These are phyloP conservation scores for Escallonia herrerae DNA, from an alignment of 129 eudicot genomes.

Conservation along the genomic window DNA sequence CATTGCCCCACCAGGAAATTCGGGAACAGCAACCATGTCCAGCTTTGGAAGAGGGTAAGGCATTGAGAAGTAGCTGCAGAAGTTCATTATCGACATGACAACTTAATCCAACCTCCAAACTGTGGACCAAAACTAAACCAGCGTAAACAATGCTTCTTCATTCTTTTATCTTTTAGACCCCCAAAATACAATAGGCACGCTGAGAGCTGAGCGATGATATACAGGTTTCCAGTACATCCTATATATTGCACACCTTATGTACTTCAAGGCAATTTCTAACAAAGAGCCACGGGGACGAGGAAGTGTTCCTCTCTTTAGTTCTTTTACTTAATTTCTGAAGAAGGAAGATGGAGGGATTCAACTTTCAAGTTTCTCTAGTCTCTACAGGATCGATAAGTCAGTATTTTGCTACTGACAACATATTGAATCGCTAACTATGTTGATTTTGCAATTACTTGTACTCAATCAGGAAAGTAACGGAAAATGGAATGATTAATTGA, in stretches of 20 bases:
- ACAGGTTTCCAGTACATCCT: not conserved
- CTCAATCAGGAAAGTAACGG: too few species aligned
- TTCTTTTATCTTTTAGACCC: not conserved
- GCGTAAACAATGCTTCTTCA: not conserved
- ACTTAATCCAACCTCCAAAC: not conserved
- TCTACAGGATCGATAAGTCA: too few species aligned
- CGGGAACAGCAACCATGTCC: slow-evolving; percentile 59
- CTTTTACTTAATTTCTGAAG: too few species aligned
- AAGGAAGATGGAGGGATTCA: too few species aligned
- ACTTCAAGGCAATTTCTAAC: not conserved
- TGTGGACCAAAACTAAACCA: not conserved
- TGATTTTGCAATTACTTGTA: too few species aligned
- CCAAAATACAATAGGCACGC: not conserved
- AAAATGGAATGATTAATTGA: too few species aligned
- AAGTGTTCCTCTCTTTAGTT: too few species aligned
- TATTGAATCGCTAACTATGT: too few species aligned
- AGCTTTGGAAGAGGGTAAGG: slow-evolving; percentile 53
- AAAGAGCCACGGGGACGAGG: too few species aligned
- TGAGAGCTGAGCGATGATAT: not conserved
- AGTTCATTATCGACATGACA: slow-evolving; percentile 2
- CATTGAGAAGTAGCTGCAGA: slow-evolving; percentile 42
- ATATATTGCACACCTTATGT: not conserved
- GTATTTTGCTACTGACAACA: too few species aligned
- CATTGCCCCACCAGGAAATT: slow-evolving; percentile 57
- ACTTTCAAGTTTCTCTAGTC: too few species aligned